phyloP scores from a whole-genome alignment of 306 rosid species.

The Cucumis melo region DNA sequence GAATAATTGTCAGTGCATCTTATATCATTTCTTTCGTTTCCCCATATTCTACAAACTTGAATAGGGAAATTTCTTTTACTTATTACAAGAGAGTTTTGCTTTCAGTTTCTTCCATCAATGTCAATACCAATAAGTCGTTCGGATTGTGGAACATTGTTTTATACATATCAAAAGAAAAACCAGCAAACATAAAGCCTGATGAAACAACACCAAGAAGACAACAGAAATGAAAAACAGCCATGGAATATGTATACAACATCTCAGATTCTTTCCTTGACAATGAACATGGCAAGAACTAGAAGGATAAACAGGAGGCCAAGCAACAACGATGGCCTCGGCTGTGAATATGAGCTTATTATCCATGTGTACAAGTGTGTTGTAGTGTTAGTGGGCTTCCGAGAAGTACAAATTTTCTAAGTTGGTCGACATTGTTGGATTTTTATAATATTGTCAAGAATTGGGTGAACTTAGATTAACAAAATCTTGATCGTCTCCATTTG shows the following conservation, averaged over 20 bases:
- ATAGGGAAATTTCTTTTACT: neutral
- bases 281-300: neutral
- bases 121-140: neutral
- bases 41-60: neutral
- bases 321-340: neutral
- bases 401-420: too few relatives aligned
- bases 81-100: neutral
- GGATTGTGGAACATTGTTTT: neutral
- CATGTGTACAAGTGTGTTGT: too few relatives aligned
- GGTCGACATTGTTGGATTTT: too few relatives aligned
- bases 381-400: too few relatives aligned
- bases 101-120: neutral
- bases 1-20: neutral
- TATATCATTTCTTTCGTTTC: neutral
- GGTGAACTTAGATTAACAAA: too few relatives aligned
- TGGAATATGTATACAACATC: neutral
- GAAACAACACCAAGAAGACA: neutral
- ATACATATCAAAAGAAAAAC: neutral
- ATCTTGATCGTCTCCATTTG: too few relatives aligned
- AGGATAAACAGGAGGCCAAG: neutral
- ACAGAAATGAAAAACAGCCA: neutral
- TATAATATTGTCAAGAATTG: too few relatives aligned
- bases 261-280: neutral
- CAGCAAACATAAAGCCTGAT: neutral
- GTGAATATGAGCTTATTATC: too few relatives aligned